phyloP scores from a whole-genome alignment of 306 rosid genomes.

The Bauhinia variegata region DNA sequence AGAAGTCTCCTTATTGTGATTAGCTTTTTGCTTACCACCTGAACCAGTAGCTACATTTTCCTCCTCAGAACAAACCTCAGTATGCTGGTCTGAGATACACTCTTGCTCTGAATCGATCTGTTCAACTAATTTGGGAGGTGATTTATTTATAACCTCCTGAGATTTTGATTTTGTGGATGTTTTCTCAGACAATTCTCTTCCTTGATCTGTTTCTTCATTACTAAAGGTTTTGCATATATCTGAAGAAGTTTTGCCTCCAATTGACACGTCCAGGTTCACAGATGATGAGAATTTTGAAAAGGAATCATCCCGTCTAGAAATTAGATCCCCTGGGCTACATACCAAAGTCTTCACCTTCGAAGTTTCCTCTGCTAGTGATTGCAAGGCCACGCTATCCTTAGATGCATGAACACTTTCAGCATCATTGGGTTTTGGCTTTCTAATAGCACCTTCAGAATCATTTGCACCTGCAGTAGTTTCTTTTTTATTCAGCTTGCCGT shows the following conservation, averaged over 20 bases:
- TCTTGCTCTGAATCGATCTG: constrained; percentile 43
- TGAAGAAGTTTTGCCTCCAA: constrained; percentile 37
- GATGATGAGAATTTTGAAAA: constrained; percentile 37
- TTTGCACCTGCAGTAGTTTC: constrained; percentile 48
- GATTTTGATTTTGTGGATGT: constrained; percentile 39
- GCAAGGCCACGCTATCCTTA: constrained; percentile 39
- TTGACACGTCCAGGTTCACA: constrained; percentile 37
- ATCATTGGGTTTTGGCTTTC: constrained; percentile 34
- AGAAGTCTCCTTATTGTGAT: constrained; percentile 34
- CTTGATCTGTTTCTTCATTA: constrained; percentile 47
- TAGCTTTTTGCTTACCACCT: constrained; percentile 38
- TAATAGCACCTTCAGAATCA: constrained; percentile 39
- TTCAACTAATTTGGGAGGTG: constrained; percentile 34
- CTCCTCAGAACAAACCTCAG: constrained; percentile 41
- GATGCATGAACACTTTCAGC: constrained; percentile 42
- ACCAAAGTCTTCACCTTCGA: constrained; percentile 43
- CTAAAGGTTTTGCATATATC: constrained; percentile 25
- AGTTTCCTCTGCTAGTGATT: constrained; percentile 42
- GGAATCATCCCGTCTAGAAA: constrained; percentile 45
- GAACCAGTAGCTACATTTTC: constrained; percentile 35
- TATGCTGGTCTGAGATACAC: constrained; percentile 37
- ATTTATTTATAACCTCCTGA: constrained; percentile 33
- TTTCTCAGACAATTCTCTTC: constrained; percentile 38
- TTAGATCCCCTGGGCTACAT: constrained; percentile 42
- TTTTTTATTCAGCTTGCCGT: constrained; percentile 42